Evolutionary conservation across 106 monocot species (phyloP).

Genomic region (Apostasia ramifera): DNA sequence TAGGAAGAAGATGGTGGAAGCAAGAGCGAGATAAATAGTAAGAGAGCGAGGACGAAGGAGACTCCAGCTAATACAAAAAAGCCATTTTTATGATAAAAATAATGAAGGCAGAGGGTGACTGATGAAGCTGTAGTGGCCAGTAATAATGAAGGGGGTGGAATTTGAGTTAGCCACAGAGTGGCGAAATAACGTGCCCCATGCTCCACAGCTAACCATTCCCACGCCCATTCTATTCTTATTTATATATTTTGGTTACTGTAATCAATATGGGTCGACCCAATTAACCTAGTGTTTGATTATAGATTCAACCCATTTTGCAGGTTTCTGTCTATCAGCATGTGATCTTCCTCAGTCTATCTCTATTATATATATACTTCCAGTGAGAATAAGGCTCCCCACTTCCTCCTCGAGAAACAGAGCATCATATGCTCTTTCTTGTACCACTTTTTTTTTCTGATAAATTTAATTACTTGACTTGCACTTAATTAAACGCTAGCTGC

Average conservation of each 20-base stretch:
- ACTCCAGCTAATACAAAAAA: background rate
- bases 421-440: constrained; percentile 1
- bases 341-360: no score
- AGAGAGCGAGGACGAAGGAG: background rate
- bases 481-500: background rate
- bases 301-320: no score
- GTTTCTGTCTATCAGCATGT: background rate
- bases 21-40: no score
- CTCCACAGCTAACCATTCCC: constrained; percentile 27
- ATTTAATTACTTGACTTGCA: background rate
- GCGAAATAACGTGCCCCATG: constrained; percentile 28
- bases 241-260: no score
- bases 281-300: no score
- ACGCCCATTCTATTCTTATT: constrained; percentile 1
- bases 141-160: background rate
- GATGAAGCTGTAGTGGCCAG: no score
- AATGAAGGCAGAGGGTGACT: no score
- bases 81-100: background rate
- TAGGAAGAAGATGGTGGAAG: no score
- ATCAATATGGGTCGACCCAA: no score
- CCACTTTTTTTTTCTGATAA: background rate
- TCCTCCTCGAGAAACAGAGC: constrained; percentile 1
- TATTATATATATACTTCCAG: background rate
- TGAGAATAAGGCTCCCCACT: background rate
- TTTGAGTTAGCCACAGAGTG: background rate